Conservation (phyloP, 2,329 filamentous ascomycete genomes). For the Aspergillus ochraceus region DNA sequence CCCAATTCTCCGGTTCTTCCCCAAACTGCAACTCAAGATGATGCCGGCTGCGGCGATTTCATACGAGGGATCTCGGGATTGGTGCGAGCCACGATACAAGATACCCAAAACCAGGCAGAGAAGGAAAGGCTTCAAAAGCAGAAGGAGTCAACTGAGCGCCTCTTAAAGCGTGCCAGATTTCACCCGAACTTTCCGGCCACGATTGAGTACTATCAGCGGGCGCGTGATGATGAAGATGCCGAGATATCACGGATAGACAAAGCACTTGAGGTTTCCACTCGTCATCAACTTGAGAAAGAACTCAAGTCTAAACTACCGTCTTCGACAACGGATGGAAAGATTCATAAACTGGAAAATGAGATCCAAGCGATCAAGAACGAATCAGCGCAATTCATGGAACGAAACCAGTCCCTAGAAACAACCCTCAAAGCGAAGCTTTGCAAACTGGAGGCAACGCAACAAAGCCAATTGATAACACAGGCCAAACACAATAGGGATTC, state of each 20-base stretch:
- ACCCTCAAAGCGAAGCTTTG: not conserved
- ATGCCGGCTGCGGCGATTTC: constrained; percentile 42
- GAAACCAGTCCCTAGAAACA: not conserved
- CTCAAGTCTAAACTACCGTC: constrained; percentile 9
- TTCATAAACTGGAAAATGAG: constrained; percentile 20
- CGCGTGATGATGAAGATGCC: constrained; percentile 18
- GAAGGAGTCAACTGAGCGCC: constrained; percentile 36
- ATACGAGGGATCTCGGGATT: constrained; percentile 23
- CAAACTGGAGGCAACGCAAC: not conserved
- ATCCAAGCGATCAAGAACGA: constrained; percentile 6
- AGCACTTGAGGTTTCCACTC: constrained; percentile 16
- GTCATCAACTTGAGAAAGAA: constrained; percentile 15
- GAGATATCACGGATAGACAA: constrained; percentile 23
- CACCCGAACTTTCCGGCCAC: constrained; percentile 26
- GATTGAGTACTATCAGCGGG: constrained; percentile 20
- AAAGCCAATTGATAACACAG: not conserved
- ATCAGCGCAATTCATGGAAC: not conserved
- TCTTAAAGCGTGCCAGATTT: constrained; percentile 30
- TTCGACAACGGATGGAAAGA: constrained; percentile 6
- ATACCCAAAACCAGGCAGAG: constrained; percentile 24
- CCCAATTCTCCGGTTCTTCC: not conserved
- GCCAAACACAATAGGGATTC: not conserved
- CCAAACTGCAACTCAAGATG: not conserved
- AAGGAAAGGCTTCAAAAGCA: constrained; percentile 28
- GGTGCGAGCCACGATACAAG: constrained; percentile 24